phyloP scores from a whole-genome alignment of 306 rosid species.

The Quercus agrifolia region DNA sequence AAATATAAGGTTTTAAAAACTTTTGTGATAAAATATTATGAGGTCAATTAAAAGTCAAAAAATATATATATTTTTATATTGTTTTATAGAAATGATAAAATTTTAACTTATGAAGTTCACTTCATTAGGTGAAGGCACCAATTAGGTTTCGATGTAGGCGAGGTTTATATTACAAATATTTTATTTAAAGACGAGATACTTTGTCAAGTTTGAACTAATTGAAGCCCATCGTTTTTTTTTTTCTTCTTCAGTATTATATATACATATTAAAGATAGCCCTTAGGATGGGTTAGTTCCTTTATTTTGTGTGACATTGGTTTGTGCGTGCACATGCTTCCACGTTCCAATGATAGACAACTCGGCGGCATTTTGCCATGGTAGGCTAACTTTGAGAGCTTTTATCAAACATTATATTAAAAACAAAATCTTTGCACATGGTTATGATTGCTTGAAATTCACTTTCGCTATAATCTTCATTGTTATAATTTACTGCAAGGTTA shows the following conservation, averaged over 20 bases:
- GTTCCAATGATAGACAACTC: conserved; percentile 39
- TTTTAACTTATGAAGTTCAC: no score
- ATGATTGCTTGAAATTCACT: conserved; percentile 64
- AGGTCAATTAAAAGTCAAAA: no score
- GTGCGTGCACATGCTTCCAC: conserved; percentile 56
- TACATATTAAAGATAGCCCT: conserved; percentile 12
- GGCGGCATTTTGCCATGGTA: conserved; percentile 23
- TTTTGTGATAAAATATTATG: no score
- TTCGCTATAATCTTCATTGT: conserved; percentile 31
- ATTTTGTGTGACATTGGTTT: conserved; percentile 12
- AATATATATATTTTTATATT: no score
- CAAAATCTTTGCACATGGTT: conserved; percentile 57
- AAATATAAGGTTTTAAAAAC: no score
- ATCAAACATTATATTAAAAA: conserved; percentile 15
- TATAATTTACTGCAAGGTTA: conserved; percentile 18
- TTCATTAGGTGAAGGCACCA: no score
- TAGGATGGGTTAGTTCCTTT: conserved; percentile 28
- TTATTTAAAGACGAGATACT: no score
- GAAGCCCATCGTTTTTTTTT: no score
- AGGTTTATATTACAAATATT: no score
- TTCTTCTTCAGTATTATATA: background rate
- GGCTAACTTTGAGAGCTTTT: conserved; percentile 25
- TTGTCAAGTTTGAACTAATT: no score
- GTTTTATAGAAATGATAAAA: no score
- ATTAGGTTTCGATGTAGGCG: no score